These are phyloP conservation scores for Tremella fuciformis DNA, from an alignment of 768 basidiomycete genomes.

Conservation along the genomic window DNA sequence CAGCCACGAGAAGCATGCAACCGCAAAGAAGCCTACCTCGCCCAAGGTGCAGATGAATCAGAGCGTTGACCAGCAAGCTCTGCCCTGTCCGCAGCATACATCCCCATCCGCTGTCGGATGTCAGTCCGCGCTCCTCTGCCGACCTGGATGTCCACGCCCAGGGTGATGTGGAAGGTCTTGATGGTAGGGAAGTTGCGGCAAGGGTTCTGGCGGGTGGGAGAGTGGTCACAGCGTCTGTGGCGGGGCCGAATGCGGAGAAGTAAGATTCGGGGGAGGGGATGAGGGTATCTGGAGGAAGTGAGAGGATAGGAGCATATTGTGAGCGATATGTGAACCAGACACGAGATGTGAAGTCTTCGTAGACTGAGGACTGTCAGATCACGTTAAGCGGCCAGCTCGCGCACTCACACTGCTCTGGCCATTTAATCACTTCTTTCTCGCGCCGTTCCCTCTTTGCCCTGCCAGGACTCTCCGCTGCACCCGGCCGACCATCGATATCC, in stretches of 20 bases:
- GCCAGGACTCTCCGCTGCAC: conserved; percentile 32
- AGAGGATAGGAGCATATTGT: conserved; percentile 72
- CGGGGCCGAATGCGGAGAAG: conserved; percentile 33
- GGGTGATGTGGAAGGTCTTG: conserved; percentile 25
- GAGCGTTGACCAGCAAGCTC: conserved; percentile 72
- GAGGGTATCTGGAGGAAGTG: conserved; percentile 38
- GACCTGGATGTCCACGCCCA: conserved; percentile 33
- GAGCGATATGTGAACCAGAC: conserved; percentile 91
- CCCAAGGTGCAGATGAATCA: conserved; percentile 72
- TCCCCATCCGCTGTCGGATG: conserved; percentile 83
- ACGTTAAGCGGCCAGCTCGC: not conserved
- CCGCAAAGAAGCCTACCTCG: conserved; percentile 58
- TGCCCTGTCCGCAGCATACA: conserved; percentile 90
- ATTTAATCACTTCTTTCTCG: conserved; percentile 55
- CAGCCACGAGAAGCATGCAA: not conserved
- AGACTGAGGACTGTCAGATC: conserved; percentile 57
- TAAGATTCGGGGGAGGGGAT: conserved; percentile 41
- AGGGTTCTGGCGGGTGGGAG: not conserved
- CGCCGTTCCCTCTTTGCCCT: conserved; percentile 35
- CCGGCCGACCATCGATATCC: conserved; percentile 6
- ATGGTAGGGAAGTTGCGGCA: conserved; percentile 7
- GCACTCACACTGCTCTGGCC: conserved; percentile 51
- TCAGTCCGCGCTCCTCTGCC: conserved; percentile 72
- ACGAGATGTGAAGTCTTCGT: conserved; percentile 79
- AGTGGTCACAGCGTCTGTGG: conserved; percentile 16